Conservation (phyloP, 106 monocot species). For the Agapanthus africanus region DNA sequence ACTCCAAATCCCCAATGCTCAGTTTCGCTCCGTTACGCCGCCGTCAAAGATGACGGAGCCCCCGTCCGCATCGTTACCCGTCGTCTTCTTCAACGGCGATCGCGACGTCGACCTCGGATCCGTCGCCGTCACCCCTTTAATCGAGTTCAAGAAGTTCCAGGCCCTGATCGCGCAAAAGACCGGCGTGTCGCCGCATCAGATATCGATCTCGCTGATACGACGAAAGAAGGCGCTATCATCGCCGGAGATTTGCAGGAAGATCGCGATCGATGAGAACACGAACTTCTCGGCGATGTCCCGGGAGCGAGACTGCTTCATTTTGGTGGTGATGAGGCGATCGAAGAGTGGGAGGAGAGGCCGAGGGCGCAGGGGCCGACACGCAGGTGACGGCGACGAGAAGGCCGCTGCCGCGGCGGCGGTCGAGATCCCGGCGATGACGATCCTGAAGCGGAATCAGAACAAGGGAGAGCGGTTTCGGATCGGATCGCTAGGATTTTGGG, state of each 20-base stretch:
- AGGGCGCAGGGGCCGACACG: constrained; percentile 7
- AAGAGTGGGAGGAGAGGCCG: constrained; percentile 9
- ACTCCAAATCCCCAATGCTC: neutral
- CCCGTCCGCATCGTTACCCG: constrained; percentile 25
- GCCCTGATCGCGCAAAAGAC: constrained; percentile 22
- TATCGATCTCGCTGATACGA: constrained; percentile 35
- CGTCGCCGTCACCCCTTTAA: constrained; percentile 10
- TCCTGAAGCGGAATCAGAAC: constrained; percentile 30
- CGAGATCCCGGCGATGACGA: neutral
- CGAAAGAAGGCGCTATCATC: constrained; percentile 22
- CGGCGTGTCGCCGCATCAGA: constrained; percentile 26
- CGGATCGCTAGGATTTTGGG: constrained; percentile 7
- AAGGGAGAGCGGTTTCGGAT: neutral
- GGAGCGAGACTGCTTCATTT: constrained; percentile 38
- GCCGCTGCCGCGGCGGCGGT: neutral
- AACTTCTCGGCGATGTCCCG: constrained; percentile 27
- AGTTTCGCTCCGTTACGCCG: neutral
- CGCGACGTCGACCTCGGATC: constrained; percentile 36
- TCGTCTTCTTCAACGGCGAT: constrained; percentile 45
- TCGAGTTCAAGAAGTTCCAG: constrained; percentile 28
- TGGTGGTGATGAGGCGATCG: constrained; percentile 19
- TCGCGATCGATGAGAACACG: constrained; percentile 35
- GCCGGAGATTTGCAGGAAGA: constrained; percentile 21
- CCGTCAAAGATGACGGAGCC: constrained; percentile 10
- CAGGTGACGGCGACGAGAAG: neutral